phyloP scores from a whole-genome alignment of 306 rosid species.

The Lotus japonicus region DNA sequence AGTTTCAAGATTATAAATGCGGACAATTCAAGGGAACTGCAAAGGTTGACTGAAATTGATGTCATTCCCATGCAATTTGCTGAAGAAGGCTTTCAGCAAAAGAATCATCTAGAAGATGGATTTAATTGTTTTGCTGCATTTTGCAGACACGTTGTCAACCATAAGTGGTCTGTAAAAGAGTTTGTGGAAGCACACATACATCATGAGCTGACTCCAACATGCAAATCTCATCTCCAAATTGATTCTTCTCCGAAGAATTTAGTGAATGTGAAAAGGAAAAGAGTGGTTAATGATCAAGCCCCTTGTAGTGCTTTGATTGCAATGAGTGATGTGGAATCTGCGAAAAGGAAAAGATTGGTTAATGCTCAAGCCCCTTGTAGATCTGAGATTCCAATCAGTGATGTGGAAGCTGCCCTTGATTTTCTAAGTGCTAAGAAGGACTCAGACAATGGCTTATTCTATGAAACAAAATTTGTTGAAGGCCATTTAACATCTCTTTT shows the following conservation, averaged over 20 bases:
- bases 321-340: not conserved
- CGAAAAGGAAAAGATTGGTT: not conserved
- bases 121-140: constrained; percentile 6
- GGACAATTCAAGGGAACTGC: not conserved
- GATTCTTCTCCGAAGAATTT: not conserved
- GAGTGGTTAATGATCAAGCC: not conserved
- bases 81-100: not conserved
- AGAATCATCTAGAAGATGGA: not conserved
- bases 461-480: not conserved
- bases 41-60: not conserved
- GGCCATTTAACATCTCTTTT: not conserved
- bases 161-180: constrained; percentile 2
- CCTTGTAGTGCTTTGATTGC: not conserved
- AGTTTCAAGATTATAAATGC: not conserved
- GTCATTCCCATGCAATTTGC: not conserved
- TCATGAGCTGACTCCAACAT: not conserved
- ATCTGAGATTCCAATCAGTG: not conserved
- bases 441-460: not conserved
- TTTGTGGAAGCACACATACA: constrained; percentile 3
- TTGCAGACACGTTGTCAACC: not conserved
- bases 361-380: not conserved
- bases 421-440: not conserved
- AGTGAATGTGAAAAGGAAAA: not conserved
- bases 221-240: not conserved
- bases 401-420: not conserved